phyloP scores from a whole-genome alignment of 345 rosid species.

The Eucalyptus caleyi region DNA sequence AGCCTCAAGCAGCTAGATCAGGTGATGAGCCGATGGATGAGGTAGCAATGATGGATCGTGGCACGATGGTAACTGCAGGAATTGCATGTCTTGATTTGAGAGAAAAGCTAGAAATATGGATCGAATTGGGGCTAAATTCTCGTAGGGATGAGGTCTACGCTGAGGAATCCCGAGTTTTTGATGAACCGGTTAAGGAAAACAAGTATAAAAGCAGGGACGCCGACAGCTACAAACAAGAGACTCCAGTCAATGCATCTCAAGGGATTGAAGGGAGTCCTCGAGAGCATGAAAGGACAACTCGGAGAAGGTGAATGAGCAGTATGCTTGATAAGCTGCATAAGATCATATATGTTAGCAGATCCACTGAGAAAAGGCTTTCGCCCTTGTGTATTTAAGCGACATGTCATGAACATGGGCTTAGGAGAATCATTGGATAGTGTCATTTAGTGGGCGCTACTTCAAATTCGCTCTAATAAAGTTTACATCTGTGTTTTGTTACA shows the following conservation, averaged over 20 bases:
- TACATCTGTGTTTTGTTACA: too few species aligned
- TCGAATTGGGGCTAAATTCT: not conserved
- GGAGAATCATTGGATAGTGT: too few species aligned
- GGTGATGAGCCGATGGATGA: not conserved
- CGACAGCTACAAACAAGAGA: not conserved
- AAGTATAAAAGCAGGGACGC: not conserved
- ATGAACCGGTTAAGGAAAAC: not conserved
- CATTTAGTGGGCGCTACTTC: too few species aligned
- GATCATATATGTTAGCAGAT: slow-evolving; percentile 26
- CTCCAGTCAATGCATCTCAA: not conserved
- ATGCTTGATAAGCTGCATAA: slow-evolving; percentile 37
- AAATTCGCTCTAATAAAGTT: too few species aligned
- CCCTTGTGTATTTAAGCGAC: too few species aligned
- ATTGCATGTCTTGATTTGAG: not conserved
- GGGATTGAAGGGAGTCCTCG: not conserved
- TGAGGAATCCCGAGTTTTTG: not conserved
- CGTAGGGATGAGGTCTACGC: not conserved
- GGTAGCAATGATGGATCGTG: not conserved
- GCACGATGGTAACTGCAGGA: not conserved
- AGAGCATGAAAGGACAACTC: not conserved
- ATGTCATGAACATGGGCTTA: too few species aligned
- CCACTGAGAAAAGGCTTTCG: too few species aligned
- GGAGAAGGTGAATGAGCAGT: not conserved
- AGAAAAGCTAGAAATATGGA: not conserved
- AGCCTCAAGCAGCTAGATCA: not conserved